Base-by-base conservation (phyloP, 2,329 filamentous ascomycete species). In the Aspergillus pseudonomiae region DNA sequence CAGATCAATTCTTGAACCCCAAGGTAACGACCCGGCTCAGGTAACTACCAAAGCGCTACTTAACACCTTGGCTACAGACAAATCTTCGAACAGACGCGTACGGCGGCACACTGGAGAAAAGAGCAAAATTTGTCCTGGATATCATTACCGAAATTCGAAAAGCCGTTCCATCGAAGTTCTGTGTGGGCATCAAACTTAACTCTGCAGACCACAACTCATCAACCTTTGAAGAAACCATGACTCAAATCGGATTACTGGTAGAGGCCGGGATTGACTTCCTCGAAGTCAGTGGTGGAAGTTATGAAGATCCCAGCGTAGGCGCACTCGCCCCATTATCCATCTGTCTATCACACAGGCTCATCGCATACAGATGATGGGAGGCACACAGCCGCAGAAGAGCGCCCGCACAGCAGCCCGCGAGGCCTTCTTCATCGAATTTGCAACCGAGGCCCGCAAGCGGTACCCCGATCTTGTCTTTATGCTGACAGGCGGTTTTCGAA, bases 351-450 rank as follows among this genome's bases (percentile, higher is more conserved):
- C 16, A 5, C 26, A 14, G 26, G 26, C 19, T 52, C 12, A 48
- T 26, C 21, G 19, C 11, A 57, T 53, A 34, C 14, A 71, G 70
- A 81, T 84, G 77, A 71, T 80, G 36, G 67, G 65, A 63, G 61
- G 64, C 57, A 57, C 59, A 12, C 50, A 66, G 68, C 73, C 63
- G 73, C 66, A 57, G 19, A 70, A 71, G 70, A 78, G 69, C 9
- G 77, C 78, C 26, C 80, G 81, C 6, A 88, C 86, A 1, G 76
- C 78, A 14, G 82, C 82, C 0, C 83, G 89, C 9, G 89, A 91
- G 68, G 87, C 88, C 0, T 91, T 89, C 79, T 91, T 92, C 77
- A 78, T 91, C 1, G 85, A 90, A 53, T 91, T 91, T 66, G 86
- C 87, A 0, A 76, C 79, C n/a, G 77, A 80, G 10, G 82, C 86